Base-by-base conservation (phyloP, 2,329 filamentous ascomycete genomes). In the Colletotrichum costaricense region DNA sequence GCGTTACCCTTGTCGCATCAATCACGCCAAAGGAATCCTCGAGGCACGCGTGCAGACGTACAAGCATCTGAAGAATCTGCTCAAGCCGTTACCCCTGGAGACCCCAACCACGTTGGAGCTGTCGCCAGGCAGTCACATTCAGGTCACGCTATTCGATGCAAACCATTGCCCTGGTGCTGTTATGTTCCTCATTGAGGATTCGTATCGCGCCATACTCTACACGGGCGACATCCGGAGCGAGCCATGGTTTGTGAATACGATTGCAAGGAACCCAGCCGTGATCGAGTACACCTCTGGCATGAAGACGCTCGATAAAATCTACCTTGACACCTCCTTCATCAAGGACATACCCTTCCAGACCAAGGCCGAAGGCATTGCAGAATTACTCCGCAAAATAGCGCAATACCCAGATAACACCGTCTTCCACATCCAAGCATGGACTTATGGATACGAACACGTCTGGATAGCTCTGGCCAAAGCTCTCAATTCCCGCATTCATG, bases 151-250 rank as follows among this genome's bases (percentile, higher is more conserved):
- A 0, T 90, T 98, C 64, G 93, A 98, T 84, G 95, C 96, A 1
- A 98, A 98, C 77, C 96, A 98, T 80, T 98, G 96, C 78, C 89
- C 93, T 0, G 95, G 96, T 0, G 92, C 95, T 22, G 94, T 97
- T 22, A 97, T 98, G 95, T 98, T 98, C 79, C 85, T 98, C 22
- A 93, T 98, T 33, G 94, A 98, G 82, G 91, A 91, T 2, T 82
- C 90, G 66, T 88, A 87, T 0, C 94, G 91, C 74, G 92, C 95
- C 0, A 88, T 97, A 2, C 84, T 98, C 0, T 98, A 98, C 78
- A 98, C 95, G 0, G 95, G 95, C 5, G 96, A 98, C 78, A 92
- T 97, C 54, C 89, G 96, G 76, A 92, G 94, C 67, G 96, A 98
- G 78, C 87, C 90, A 5, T 98, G 95, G 93, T 97, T 95, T 88